phyloP scores from a whole-genome alignment of 345 rosid genomes.

The Turnera subulata region DNA sequence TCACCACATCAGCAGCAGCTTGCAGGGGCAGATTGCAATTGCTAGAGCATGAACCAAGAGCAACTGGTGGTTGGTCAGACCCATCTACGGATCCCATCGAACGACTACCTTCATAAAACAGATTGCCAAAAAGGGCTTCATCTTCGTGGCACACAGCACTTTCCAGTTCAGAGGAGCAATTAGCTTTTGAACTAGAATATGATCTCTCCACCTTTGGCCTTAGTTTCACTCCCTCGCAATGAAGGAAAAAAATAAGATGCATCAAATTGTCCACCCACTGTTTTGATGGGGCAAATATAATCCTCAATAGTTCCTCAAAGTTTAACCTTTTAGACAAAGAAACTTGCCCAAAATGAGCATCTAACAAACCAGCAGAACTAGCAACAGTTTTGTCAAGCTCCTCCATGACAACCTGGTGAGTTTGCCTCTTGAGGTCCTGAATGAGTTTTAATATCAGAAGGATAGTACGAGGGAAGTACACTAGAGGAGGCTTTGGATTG shows the following conservation, averaged over 20 bases:
- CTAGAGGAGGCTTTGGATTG: conserved; percentile 57
- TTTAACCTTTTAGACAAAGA: conserved; percentile 60
- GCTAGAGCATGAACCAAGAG: conserved; percentile 42
- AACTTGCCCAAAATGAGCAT: conserved; percentile 48
- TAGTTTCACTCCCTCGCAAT: conserved; percentile 71
- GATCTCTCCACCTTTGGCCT: conserved; percentile 66
- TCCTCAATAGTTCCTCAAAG: conserved; percentile 52
- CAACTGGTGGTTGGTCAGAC: conserved; percentile 59
- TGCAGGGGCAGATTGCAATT: conserved; percentile 68
- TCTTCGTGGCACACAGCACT: conserved; percentile 82
- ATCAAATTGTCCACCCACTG: conserved; percentile 79
- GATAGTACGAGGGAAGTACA: conserved; percentile 74
- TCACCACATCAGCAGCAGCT: conserved; percentile 71
- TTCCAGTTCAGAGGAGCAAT: conserved; percentile 63
- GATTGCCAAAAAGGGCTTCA: conserved; percentile 92
- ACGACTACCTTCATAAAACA: conserved; percentile 82
- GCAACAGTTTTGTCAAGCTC: conserved; percentile 36
- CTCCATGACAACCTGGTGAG: conserved; percentile 43
- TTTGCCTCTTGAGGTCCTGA: conserved; percentile 63
- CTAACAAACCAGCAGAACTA: conserved; percentile 23
- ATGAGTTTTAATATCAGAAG: conserved; percentile 56
- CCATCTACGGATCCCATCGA: conserved; percentile 67
- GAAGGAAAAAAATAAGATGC: conserved; percentile 63
- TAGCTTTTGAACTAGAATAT: conserved; percentile 52
- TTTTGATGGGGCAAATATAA: conserved; percentile 66